phyloP scores from a whole-genome alignment of 83 land plant genomes.

The Larix sibirica region DNA sequence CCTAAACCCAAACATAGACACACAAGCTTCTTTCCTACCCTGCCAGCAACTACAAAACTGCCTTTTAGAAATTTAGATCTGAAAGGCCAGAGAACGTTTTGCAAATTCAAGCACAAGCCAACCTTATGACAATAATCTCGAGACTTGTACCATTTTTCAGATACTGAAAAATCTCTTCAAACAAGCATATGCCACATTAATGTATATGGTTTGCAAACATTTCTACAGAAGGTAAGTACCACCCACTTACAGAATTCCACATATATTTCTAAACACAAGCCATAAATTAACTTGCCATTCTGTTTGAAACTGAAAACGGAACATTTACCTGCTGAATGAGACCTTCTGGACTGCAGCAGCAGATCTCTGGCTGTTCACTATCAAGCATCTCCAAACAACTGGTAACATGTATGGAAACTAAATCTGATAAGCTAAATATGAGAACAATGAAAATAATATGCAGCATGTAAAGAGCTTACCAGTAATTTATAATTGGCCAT shows the following conservation, averaged over 20 bases:
- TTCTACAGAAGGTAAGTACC: neutral
- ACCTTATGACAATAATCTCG: neutral
- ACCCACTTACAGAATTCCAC: neutral
- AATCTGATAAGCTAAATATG: constrained; percentile 1
- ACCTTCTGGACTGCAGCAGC: constrained; percentile 33
- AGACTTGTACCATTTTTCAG: neutral
- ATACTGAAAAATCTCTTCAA: constrained; percentile 11
- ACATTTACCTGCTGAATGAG: constrained; percentile 27
- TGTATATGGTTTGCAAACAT: neutral
- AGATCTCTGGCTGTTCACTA: constrained; percentile 24
- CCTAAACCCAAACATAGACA: neutral
- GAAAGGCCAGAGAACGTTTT: neutral
- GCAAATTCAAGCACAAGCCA: neutral
- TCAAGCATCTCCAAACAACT: constrained; percentile 45
- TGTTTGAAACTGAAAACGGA: neutral
- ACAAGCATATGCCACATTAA: constrained; percentile 1
- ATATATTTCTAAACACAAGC: neutral
- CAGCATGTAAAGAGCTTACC: neutral
- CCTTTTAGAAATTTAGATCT: neutral
- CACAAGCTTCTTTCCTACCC: constrained; percentile 8
- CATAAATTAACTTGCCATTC: neutral
- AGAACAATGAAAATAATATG: neutral
- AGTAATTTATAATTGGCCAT: neutral
- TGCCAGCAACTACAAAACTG: neutral
- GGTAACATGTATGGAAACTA: constrained; percentile 9